Evolutionary conservation across 2,329 filamentous ascomycete species (phyloP).

Genomic region (Epichloe gansuensis): DNA sequence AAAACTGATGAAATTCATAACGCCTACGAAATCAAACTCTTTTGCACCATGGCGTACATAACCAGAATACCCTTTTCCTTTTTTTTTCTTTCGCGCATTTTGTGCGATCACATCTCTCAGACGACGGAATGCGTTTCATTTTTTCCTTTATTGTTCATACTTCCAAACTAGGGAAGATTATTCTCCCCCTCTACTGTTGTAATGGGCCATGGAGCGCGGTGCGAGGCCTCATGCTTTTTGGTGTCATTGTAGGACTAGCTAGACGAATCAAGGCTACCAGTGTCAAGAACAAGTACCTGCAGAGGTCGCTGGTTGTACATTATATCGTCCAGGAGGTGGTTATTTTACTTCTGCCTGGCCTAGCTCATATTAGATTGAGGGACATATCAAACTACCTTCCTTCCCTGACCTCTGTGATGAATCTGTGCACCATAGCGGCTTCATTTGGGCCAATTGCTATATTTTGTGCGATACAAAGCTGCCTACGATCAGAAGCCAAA

Average conservation of each 20-base stretch:
- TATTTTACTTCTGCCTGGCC: not conserved
- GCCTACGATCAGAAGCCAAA: no score
- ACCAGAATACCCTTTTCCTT: slow-evolving; percentile 5
- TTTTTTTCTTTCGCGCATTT: not conserved
- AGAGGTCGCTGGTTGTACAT: slow-evolving; percentile 10
- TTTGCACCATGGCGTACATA: slow-evolving; percentile 2
- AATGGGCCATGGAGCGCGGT: slow-evolving; percentile 8
- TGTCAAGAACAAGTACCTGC: slow-evolving; percentile 2
- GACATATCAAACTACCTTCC: not conserved
- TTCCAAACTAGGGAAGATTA: slow-evolving; percentile 4
- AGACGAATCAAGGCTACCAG: slow-evolving; percentile 1
- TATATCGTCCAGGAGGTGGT: slow-evolving; percentile 8
- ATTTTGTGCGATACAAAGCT: no score
- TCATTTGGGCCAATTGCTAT: no score
- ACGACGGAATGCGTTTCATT: slow-evolving; percentile 11
- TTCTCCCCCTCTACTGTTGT: slow-evolving; percentile 6
- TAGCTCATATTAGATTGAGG: slow-evolving; percentile 5
- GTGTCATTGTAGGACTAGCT: slow-evolving; percentile 11
- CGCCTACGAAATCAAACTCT: not conserved
- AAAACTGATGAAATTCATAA: not conserved
- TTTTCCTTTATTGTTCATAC: slow-evolving; percentile 11
- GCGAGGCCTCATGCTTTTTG: slow-evolving; percentile 7
- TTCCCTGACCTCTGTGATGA: not conserved
- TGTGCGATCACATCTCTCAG: slow-evolving; percentile 14
- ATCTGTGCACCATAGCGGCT: not conserved